Evolutionary conservation across 305 asterid species (phyloP), one percentile per base, ranked within the genome.

Genomic region (Solanum hybrid): DNA sequence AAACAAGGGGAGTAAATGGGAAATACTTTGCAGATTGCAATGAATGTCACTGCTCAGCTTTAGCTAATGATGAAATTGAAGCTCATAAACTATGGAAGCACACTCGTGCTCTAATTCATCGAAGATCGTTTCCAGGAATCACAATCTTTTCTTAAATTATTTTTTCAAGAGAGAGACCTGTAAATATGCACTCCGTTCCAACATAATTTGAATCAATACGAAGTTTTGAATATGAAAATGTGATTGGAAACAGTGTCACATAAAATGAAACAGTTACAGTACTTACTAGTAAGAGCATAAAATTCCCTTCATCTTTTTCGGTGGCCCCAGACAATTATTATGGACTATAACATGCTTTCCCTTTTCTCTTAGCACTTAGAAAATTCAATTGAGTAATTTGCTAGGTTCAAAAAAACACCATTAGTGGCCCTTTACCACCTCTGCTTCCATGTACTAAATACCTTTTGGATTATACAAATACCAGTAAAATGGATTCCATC

Each of bases 11-110:
- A 96, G 95, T 29, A 29, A 29, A 29, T 75, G 99, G 99, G 37
- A 93, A 94, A 89, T 97, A 97, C 89, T 96, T 96, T 87, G 97
- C 98, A 33, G 99, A 97, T 93, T 97, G 99, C 86, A 97, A 97
- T 39, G 98, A 95, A 93, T 91, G 93, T 73, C 97, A 89, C 72
- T 94, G 95, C 91, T 96, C 99, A 32, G 89, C 87, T 22, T 92
- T 96, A 37, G 98, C 99, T 36, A 94, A 91, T 88, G 96, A 94
- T 73, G 96, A 93, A 90, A 36, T 75, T 79, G 93, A 92, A 91
- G 98, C 95, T 51, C 91, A 90, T 45, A 93, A 92, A 89, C 89
- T 97, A 38, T 94, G 98, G 97, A 94, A 95, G 90, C 96, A 93
- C 87, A 97, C 98, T 7, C 94, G 93, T 68, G 92, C 95, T 22